These are phyloP conservation scores for Oryza meyeriana DNA, from an alignment of 176 grass and related monocot genomes.

Conservation along the genomic window DNA sequence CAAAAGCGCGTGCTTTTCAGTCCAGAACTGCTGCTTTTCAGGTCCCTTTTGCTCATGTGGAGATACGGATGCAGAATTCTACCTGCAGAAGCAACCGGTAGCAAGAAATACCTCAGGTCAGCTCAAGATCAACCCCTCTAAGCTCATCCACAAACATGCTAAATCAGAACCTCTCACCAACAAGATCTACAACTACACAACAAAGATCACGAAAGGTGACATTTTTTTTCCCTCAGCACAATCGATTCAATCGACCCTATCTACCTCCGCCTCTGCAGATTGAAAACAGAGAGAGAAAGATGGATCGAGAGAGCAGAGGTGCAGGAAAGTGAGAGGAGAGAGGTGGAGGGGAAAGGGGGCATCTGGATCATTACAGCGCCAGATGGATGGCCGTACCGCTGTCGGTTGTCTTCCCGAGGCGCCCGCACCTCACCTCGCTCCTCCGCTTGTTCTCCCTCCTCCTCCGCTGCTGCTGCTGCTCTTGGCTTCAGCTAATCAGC, in stretches of 20 bases:
- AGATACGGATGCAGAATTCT: not conserved
- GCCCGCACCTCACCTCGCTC: not conserved
- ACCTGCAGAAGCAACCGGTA: slow-evolving; percentile 34
- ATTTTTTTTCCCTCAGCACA: not conserved
- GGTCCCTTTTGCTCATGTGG: slow-evolving; percentile 11
- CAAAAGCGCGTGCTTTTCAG: not conserved
- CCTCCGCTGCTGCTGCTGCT: slow-evolving; percentile 21
- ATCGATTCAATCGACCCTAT: not conserved
- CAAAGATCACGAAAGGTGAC: not conserved
- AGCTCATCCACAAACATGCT: not conserved
- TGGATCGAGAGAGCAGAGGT: not conserved
- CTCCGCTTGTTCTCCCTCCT: slow-evolving; percentile 1
- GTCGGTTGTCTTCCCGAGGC: slow-evolving; percentile 12
- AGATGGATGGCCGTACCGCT: slow-evolving; percentile 7
- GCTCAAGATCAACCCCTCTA: not conserved
- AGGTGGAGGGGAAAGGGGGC: not conserved
- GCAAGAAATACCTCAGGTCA: slow-evolving; percentile 12
- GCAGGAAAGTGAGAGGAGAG: not conserved
- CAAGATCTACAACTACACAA: not conserved
- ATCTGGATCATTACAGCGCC: not conserved
- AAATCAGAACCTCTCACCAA: not conserved
- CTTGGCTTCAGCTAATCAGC: not conserved
- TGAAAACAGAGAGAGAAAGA: not conserved
- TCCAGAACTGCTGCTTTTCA: not conserved
- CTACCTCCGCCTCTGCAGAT: not conserved